Evolutionary conservation across 2,329 filamentous ascomycete species (phyloP).

Genomic region (Knufia petricola): DNA sequence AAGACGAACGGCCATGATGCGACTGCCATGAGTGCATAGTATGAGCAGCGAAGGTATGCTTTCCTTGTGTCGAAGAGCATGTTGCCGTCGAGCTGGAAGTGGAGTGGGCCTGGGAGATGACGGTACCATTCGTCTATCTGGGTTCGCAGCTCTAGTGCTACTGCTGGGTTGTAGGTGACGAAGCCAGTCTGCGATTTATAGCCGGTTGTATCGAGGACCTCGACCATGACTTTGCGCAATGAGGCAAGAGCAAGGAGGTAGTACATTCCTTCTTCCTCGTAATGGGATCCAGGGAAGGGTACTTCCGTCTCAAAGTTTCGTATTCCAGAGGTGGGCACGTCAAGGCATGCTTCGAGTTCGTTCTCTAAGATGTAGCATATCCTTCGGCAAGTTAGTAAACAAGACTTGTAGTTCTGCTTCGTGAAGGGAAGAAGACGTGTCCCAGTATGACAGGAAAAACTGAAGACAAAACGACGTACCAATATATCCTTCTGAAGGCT

Average conservation of each 20-base stretch:
- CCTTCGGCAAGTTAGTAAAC: no score
- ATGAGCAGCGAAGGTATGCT: constrained; percentile 4
- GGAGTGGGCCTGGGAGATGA: neutral
- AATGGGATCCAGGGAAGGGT: neutral
- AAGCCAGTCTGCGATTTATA: neutral
- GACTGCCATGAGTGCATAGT: constrained; percentile 1
- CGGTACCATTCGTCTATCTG: constrained; percentile 5
- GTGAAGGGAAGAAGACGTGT: no score
- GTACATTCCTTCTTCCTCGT: constrained; percentile 6
- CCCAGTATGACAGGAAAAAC: no score
- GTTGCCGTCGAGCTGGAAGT: neutral
- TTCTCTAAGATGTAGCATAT: constrained; percentile 1
- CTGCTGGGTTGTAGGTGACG: constrained; percentile 3
- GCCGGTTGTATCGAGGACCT: neutral
- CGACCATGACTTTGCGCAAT: constrained; percentile 6
- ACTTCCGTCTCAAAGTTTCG: neutral
- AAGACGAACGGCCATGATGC: constrained; percentile 4
- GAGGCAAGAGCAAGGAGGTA: constrained; percentile 4
- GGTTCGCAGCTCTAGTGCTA: neutral
- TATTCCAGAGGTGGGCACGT: neutral
- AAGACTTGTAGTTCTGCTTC: no score
- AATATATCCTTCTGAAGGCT: constrained; percentile 5
- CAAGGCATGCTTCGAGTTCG: constrained; percentile 3
- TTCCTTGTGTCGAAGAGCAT: neutral
- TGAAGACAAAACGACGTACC: neutral